Evolutionary conservation across 75 land plant genomes (phyloP), one percentile per base, ranked within the genome.

Genomic region (Ceratopteris richardii): DNA sequence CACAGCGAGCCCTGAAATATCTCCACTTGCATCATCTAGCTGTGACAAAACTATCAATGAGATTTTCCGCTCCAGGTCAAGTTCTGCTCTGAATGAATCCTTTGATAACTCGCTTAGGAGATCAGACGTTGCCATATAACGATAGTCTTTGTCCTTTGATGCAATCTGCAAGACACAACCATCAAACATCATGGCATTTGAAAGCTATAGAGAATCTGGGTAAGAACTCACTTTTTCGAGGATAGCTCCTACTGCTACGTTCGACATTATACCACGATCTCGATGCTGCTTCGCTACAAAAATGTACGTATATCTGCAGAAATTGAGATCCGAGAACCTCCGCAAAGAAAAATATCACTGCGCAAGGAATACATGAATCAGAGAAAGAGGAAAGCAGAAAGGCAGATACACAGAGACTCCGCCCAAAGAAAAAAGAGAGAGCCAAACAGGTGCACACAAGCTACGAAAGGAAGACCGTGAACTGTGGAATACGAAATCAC

Each of bases 121-220:
- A 79, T 94, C 98, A 50, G 98, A 94, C 11, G 98, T 94, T 33
- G 98, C 98, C 98, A 94, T 94, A 57, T 94, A 94, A 68, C 98
- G 69, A 58, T 78, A 94, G 62, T 94, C 98, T 57, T 94, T 94
- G 71, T 94, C 98, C 63, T 94, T 94, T 11, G 97, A 95, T 0
- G 82, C 85, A 77, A 94, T 86, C 98, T 94, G 71, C 56, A 17
- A 30, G 14, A 22, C 27, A 1, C 1, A 20, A 20, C 9, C 23
- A 33, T 6, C 16, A 20, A 25, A 29, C n/a, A 28, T 31, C 58
- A 29, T 19, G 17, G 23, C 33, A 29, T 26, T 27, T 13, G 9
- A 24, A 28, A 18, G 26, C 4, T 40, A 31, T 14, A 17, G 54
- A 64, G 29, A 22, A 24, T 30, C 29, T 33, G 6, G 23, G 46